Conservation (phyloP, 192 early-diverging fungal genomes). For the Coemansia sp. region DNA sequence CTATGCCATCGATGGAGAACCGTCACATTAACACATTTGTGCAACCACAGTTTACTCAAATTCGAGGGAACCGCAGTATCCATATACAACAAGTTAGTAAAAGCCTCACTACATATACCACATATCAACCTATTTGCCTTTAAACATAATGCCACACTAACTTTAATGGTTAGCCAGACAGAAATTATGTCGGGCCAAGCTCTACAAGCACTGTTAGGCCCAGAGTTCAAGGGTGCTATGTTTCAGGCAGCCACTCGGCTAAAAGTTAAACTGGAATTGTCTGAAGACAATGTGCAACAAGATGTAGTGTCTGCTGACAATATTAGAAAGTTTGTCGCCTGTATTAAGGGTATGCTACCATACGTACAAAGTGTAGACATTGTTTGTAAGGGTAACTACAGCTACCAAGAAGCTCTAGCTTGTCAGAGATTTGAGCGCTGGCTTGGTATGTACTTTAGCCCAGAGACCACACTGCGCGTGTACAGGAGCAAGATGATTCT, state of each 20-base stretch:
- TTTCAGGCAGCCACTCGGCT: background rate
- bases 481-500: background rate
- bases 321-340: background rate
- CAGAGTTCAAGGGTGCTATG: background rate
- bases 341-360: slow-evolving; percentile 6
- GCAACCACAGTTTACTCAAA: slow-evolving; percentile 2
- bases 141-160: background rate
- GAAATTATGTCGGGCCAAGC: background rate
- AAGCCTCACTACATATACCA: background rate
- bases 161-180: background rate
- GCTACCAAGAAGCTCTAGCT: background rate
- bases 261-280: background rate
- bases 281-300: background rate
- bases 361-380: background rate
- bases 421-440: slow-evolving; percentile 4
- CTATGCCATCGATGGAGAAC: slow-evolving; percentile 9
- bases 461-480: slow-evolving; percentile 1
- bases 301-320: background rate
- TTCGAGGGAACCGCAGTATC: background rate
- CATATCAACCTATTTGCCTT: slow-evolving; percentile 3
- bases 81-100: slow-evolving; percentile 1
- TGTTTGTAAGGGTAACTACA: background rate
- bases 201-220: background rate
- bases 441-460: slow-evolving; percentile 1
- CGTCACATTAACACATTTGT: background rate